Evolutionary conservation across 306 rosid species (phyloP).

Genomic region (Vicia sativa): DNA sequence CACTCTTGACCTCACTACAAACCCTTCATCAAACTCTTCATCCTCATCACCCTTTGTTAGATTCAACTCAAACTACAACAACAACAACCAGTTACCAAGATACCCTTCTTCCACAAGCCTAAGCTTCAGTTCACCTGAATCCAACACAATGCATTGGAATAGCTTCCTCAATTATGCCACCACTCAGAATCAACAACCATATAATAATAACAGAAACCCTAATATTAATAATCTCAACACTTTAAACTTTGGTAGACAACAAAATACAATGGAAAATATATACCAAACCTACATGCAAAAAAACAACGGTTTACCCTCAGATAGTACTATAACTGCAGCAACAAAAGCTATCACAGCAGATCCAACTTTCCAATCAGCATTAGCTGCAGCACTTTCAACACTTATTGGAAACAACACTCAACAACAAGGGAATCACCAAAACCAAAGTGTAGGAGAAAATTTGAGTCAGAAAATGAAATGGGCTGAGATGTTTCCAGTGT

Average conservation of each 20-base stretch:
- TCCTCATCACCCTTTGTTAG: constrained; percentile 52
- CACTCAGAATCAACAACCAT: constrained; percentile 39
- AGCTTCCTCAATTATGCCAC: constrained; percentile 49
- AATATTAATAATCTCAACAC: constrained; percentile 37
- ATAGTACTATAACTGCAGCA: constrained; percentile 78
- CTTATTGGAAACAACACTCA: constrained; percentile 51
- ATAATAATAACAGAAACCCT: constrained; percentile 39
- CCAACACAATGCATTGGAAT: constrained; percentile 56
- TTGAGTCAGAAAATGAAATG: constrained; percentile 47
- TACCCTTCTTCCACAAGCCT: constrained; percentile 56
- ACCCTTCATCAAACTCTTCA: constrained; percentile 50
- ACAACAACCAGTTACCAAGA: constrained; percentile 48
- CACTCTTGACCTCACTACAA: constrained; percentile 89
- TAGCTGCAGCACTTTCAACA: constrained; percentile 74
- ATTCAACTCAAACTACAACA: constrained; percentile 45
- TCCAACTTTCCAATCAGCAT: constrained; percentile 84
- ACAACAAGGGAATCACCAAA: constrained; percentile 34
- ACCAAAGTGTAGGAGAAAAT: constrained; percentile 38
- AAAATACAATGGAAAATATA: constrained; percentile 43
- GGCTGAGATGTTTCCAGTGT: constrained; percentile 49
- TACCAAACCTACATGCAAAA: constrained; percentile 58
- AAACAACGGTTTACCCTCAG: constrained; percentile 37
- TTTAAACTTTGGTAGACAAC: constrained; percentile 52
- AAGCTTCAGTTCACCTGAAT: constrained; percentile 57
- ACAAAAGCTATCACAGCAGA: constrained; percentile 83